Conservation (phyloP, 1,284 basidiomycete genomes). For the Leccinum subfulvum region DNA sequence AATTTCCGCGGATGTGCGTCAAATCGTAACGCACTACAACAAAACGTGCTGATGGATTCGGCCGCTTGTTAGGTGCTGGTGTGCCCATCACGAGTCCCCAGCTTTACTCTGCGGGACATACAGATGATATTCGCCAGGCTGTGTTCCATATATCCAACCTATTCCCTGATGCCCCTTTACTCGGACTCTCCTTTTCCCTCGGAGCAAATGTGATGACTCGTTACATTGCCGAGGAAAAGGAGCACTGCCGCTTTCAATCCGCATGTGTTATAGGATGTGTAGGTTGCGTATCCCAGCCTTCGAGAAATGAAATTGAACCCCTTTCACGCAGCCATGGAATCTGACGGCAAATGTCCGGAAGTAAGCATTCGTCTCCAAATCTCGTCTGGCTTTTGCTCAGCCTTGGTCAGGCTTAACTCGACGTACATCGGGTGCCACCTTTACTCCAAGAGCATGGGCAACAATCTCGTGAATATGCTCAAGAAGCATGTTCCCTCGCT, state of each 20-base stretch:
- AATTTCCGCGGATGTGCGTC: constrained; percentile 88
- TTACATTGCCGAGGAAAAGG: constrained; percentile 86
- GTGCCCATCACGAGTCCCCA: constrained; percentile 79
- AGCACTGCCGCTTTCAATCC: constrained; percentile 70
- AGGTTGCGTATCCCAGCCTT: constrained; percentile 30
- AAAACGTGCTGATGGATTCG: constrained; percentile 13
- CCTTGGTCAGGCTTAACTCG: constrained; percentile 51
- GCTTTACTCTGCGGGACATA: constrained; percentile 85
- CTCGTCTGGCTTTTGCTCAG: constrained; percentile 16
- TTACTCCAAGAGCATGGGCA: constrained; percentile 83
- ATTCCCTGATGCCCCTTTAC: constrained; percentile 79
- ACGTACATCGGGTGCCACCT: constrained; percentile 67
- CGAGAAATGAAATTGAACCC: constrained; percentile 13
- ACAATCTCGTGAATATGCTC: constrained; percentile 72
- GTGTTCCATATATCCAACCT: constrained; percentile 72
- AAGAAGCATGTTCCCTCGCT: constrained; percentile 58
- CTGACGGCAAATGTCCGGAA: constrained; percentile 56
- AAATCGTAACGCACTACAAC: constrained; percentile 11
- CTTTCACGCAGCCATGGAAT: constrained; percentile 68
- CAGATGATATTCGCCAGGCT: constrained; percentile 83
- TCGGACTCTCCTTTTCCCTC: constrained; percentile 91
- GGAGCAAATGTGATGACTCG: constrained; percentile 92
- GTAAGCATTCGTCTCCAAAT: constrained; percentile 37
- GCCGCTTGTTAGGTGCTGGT: constrained; percentile 60
- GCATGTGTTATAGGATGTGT: constrained; percentile 83